These are phyloP conservation scores for Pythium sp. DNA, from an alignment of 352 stramenopile species.

Conservation along the genomic window DNA sequence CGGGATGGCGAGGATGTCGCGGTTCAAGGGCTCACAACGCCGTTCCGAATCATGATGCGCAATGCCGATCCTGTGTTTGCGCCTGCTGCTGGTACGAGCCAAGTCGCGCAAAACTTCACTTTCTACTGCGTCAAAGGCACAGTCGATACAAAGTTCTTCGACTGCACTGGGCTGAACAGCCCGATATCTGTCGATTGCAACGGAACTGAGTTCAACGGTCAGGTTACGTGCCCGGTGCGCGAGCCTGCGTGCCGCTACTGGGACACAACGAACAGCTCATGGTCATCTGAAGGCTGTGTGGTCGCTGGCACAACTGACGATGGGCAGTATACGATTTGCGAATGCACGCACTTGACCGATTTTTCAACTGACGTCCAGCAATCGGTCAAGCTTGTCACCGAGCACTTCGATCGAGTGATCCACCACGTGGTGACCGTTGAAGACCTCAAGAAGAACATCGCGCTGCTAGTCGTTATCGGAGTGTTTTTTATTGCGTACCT, in stretches of 20 bases:
- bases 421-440: slow-evolving; percentile 51
- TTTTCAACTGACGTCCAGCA: slow-evolving; percentile 68
- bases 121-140: slow-evolving; percentile 49
- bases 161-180: slow-evolving; percentile 40
- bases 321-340: slow-evolving; percentile 68
- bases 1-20: slow-evolving; percentile 30
- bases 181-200: slow-evolving; percentile 45
- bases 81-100: slow-evolving; percentile 8
- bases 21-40: slow-evolving; percentile 32
- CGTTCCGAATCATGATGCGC: slow-evolving; percentile 52
- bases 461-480: slow-evolving; percentile 46
- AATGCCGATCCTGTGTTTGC: slow-evolving; percentile 37
- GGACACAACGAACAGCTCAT: slow-evolving; percentile 34
- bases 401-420: slow-evolving; percentile 63
- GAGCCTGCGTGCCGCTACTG: slow-evolving; percentile 62
- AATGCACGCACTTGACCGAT: slow-evolving; percentile 73
- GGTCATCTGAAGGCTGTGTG: slow-evolving; percentile 59
- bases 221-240: slow-evolving; percentile 45
- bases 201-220: slow-evolving; percentile 46
- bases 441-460: slow-evolving; percentile 57
- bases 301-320: slow-evolving; percentile 53
- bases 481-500: slow-evolving; percentile 56
- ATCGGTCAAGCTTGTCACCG: slow-evolving; percentile 46
- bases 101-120: slow-evolving; percentile 26
- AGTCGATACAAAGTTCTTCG: slow-evolving; percentile 52